These are phyloP conservation scores for Erythrobasidium yunnanense DNA, from an alignment of 768 basidiomycete species.

Conservation along the genomic window DNA sequence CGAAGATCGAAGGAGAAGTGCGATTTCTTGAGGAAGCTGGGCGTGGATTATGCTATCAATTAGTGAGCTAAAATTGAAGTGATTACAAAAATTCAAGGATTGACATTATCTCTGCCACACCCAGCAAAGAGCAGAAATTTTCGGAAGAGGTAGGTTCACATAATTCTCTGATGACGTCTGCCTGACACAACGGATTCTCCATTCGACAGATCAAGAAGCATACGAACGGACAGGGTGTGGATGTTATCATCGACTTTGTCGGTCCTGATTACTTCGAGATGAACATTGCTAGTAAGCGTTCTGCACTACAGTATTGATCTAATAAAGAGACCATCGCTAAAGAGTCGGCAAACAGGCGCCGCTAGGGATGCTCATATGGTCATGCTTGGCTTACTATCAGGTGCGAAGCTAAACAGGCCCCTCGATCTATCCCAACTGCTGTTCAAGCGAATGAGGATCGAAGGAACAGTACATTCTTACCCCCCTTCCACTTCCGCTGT, in stretches of 20 bases:
- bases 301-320: neutral
- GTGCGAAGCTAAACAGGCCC: neutral
- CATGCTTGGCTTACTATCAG: constrained; percentile 17
- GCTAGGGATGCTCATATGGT: constrained; percentile 17
- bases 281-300: neutral
- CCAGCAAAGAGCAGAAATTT: constrained; percentile 62
- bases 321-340: neutral
- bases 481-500: neutral
- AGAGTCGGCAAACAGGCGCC: neutral
- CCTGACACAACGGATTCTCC: constrained; percentile 7
- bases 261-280: constrained; percentile 45
- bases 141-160: constrained; percentile 55
- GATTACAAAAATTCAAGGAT: neutral
- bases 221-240: constrained; percentile 60
- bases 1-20: constrained; percentile 54
- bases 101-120: constrained; percentile 60
- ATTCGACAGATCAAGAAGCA: constrained; percentile 46
- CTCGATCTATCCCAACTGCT: neutral
- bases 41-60: constrained; percentile 37
- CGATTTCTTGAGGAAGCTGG: constrained; percentile 60
- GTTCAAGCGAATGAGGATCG: constrained; percentile 22
- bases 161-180: neutral
- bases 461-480: constrained; percentile 9
- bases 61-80: neutral
- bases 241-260: constrained; percentile 61